Evolutionary conservation across 306 rosid genomes (phyloP).

Genomic region (Medicago arabica): DNA sequence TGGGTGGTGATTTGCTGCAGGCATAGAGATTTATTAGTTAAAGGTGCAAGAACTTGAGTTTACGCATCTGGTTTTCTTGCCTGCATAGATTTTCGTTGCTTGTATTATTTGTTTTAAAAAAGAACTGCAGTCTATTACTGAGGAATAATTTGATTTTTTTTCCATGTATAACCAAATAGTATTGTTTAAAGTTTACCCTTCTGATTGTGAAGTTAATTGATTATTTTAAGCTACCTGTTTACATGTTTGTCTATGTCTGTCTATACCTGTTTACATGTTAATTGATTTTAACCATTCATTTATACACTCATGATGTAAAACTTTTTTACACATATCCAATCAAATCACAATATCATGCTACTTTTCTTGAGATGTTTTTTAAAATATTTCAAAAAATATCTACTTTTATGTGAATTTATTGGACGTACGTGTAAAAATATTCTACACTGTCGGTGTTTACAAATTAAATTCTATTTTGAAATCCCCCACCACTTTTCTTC

Average conservation of each 20-base stretch:
- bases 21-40: conserved; percentile 53
- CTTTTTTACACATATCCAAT: no score
- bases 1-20: conserved; percentile 52
- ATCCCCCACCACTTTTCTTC: no score
- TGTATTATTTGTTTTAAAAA: conserved; percentile 52
- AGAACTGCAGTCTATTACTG: conserved; percentile 40
- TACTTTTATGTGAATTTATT: no score
- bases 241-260: background rate
- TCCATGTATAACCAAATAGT: conserved; percentile 45
- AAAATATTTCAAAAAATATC: no score
- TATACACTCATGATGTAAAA: no score
- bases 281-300: background rate
- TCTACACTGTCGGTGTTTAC: no score
- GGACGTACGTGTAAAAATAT: no score
- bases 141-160: conserved; percentile 55
- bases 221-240: conserved; percentile 19
- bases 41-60: conserved; percentile 42
- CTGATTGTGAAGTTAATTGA: conserved; percentile 43
- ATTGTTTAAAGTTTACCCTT: conserved; percentile 44
- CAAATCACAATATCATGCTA: no score
- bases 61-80: conserved; percentile 43
- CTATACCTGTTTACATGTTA: conserved; percentile 2
- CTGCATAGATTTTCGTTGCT: conserved; percentile 44
- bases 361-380: no score
- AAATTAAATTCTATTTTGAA: no score